A percentile compares a stretch with the other conserved stretches of the same genome.
These are phyloP conservation scores for Sclerotinia glacialis DNA, from an alignment of 2,329 filamentous ascomycete genomes.

Conservation along the genomic window DNA sequence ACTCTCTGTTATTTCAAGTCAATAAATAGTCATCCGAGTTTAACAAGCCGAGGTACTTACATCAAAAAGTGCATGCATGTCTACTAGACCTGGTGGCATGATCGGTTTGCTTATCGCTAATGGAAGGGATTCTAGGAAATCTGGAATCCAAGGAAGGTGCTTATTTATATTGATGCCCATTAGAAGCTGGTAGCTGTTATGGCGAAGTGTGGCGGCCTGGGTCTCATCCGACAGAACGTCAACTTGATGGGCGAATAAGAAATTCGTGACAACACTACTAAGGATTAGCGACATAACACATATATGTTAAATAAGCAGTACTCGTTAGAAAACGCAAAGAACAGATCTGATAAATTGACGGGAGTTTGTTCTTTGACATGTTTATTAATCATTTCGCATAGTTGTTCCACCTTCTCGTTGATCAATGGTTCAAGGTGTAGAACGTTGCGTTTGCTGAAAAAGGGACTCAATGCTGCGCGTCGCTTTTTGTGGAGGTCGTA, in stretches of 20 bases:
- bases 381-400: slow-evolving; percentile 7
- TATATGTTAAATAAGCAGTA: neutral
- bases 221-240: slow-evolving; percentile 23
- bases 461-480: slow-evolving; percentile 25
- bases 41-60: slow-evolving; percentile 2
- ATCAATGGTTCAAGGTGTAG: slow-evolving; percentile 29
- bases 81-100: slow-evolving; percentile 26
- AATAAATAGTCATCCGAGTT: neutral
- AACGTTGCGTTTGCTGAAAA: slow-evolving; percentile 28
- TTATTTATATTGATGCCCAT: slow-evolving; percentile 24
- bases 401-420: slow-evolving; percentile 25
- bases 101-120: slow-evolving; percentile 24
- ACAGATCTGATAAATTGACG: neutral
- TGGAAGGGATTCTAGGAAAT: slow-evolving; percentile 24
- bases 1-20: slow-evolving; percentile 17
- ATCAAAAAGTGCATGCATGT: slow-evolving; percentile 24
- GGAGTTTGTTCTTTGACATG: neutral
- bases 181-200: slow-evolving; percentile 22
- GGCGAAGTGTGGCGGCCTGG: slow-evolving; percentile 16
- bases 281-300: neutral
- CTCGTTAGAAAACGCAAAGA: neutral
- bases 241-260: slow-evolving; percentile 22
- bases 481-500: slow-evolving; percentile 28
- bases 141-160: slow-evolving; percentile 20
- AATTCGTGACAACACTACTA: slow-evolving; percentile 20